Percentiles rank a stretch among this genome's conserved stretches.
Evolutionary conservation across 768 basidiomycete species (phyloP).

Genomic region (Leccinum sublutescens): DNA sequence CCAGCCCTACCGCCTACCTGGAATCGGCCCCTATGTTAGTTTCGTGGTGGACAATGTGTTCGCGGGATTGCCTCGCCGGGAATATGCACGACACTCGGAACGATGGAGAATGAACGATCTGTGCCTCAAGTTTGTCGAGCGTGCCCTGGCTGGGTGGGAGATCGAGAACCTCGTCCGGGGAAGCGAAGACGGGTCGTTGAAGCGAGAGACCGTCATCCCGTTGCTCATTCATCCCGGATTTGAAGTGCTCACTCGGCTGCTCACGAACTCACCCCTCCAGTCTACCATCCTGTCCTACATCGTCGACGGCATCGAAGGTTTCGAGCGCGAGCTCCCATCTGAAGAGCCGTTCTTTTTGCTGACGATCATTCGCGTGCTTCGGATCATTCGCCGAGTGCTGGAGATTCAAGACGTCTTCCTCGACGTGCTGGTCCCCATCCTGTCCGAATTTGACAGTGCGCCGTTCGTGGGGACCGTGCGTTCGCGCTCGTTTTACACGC

Average conservation of each 20-base stretch:
- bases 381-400: slow-evolving; percentile 25
- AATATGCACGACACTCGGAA: slow-evolving; percentile 72
- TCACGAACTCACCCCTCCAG: slow-evolving; percentile 34
- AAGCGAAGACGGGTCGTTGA: slow-evolving; percentile 26
- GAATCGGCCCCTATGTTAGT: slow-evolving; percentile 77
- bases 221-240: no score
- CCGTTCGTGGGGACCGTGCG: no score
- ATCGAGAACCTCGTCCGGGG: slow-evolving; percentile 66
- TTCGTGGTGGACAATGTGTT: slow-evolving; percentile 93
- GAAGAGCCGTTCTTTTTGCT: slow-evolving; percentile 44
- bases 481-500: no score
- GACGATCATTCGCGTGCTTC: slow-evolving; percentile 74
- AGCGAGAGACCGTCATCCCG: no score
- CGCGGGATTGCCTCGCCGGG: slow-evolving; percentile 68
- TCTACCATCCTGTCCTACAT: no score
- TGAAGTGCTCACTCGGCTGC: slow-evolving; percentile 41
- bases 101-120: slow-evolving; percentile 86
- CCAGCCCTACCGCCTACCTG: slow-evolving; percentile 75
- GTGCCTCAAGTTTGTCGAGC: slow-evolving; percentile 82
- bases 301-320: no score
- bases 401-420: no score
- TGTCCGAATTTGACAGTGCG: no score
- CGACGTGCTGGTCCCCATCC: no score
- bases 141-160: slow-evolving; percentile 77
- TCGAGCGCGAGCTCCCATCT: no score